phyloP scores from a whole-genome alignment of 805 yeast genomes.

The Saccharomycopsis guyanensis region DNA sequence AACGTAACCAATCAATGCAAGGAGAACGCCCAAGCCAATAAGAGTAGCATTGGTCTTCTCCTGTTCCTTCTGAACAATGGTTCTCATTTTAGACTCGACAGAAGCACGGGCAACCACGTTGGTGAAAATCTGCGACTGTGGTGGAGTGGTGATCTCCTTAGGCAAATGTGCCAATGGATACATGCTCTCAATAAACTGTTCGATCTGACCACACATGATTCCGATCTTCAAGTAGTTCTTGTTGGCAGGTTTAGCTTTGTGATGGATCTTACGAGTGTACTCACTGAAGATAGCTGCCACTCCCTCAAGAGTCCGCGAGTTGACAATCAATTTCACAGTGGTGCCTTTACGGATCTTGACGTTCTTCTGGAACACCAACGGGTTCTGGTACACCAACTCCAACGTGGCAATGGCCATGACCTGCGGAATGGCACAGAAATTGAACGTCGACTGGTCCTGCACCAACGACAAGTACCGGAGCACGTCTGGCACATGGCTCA shows the following conservation, averaged over 20 bases:
- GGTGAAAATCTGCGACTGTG: conserved; percentile 30
- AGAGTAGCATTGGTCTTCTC: conserved; percentile 10
- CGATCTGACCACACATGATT: conserved; percentile 79
- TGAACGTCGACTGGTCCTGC: conserved; percentile 74
- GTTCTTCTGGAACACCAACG: conserved; percentile 55
- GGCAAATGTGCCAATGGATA: conserved; percentile 58
- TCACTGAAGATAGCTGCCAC: conserved; percentile 70
- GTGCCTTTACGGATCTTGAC: conserved; percentile 90
- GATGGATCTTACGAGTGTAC: conserved; percentile 70
- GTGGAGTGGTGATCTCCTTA: conserved; percentile 26
- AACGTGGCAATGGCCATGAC: conserved; percentile 98
- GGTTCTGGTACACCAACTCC: conserved; percentile 77
- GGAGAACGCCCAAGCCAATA: conserved; percentile 4
- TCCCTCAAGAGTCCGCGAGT: conserved; percentile 66
- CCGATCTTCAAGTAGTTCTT: conserved; percentile 83
- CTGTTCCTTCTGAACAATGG: conserved; percentile 7
- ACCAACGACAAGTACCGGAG: conserved; percentile 68
- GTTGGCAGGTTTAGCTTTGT: conserved; percentile 69
- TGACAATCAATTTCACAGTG: conserved; percentile 67
- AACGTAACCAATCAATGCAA: conserved; percentile 5
- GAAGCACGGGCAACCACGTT: conserved; percentile 37
- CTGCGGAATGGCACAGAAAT: conserved; percentile 96
- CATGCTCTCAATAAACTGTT: conserved; percentile 76
- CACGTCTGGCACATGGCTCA: conserved; percentile 70
- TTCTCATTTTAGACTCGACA: conserved; percentile 28